phyloP scores from a whole-genome alignment of 352 stramenopile species.

The Globisporangium splendens region DNA sequence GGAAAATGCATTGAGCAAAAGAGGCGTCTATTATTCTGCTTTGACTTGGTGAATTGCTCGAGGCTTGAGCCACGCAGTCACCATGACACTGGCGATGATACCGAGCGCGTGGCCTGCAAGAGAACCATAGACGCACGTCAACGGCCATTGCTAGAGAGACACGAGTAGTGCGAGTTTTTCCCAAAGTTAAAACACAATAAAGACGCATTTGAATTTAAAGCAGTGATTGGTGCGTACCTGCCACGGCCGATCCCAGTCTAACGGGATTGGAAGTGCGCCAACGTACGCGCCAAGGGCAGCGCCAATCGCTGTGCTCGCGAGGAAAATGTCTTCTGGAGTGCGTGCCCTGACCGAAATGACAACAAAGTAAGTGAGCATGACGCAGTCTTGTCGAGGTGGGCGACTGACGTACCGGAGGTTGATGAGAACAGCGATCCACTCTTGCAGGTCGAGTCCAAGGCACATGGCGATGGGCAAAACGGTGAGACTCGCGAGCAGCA shows the following conservation, averaged over 20 bases:
- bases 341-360: constrained; percentile 22
- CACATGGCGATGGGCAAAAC: constrained; percentile 44
- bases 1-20: neutral
- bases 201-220: constrained; percentile 2
- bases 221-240: constrained; percentile 42
- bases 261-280: constrained; percentile 72
- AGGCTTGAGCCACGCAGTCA: neutral
- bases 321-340: constrained; percentile 36
- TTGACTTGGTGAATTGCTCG: neutral
- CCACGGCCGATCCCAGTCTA: constrained; percentile 88
- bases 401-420: constrained; percentile 35
- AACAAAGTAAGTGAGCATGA: constrained; percentile 3
- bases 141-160: constrained; percentile 73
- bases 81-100: constrained; percentile 17
- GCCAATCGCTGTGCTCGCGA: constrained; percentile 54
- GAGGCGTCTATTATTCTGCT: constrained; percentile 4
- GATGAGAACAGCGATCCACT: constrained; percentile 56
- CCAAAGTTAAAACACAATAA: too few species aligned
- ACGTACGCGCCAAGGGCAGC: constrained; percentile 64
- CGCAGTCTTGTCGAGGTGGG: too few species aligned
- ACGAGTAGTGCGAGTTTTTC: too few species aligned
- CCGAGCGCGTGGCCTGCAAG: constrained; percentile 46
- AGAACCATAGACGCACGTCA: constrained; percentile 78
- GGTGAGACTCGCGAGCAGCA: constrained; percentile 47
- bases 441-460: constrained; percentile 24